Percentiles rank a stretch among this genome's conserved stretches.
Conservation (phyloP, 495 filamentous ascomycete genomes). For the Tuber indicum region DNA sequence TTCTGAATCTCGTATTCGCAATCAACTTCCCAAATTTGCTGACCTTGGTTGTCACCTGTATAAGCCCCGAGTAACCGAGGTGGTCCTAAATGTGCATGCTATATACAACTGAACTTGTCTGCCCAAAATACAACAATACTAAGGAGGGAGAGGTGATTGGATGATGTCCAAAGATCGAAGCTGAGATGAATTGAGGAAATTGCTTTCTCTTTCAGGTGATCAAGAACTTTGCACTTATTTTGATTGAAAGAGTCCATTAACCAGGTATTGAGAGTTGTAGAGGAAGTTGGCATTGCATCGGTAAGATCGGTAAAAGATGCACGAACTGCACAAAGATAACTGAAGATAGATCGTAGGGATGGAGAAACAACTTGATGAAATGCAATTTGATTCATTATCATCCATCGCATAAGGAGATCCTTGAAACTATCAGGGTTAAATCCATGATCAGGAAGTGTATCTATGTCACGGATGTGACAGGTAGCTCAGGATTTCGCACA, state of each 20-base stretch:
- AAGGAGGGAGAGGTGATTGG: constrained; percentile 10
- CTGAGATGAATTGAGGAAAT: constrained; percentile 12
- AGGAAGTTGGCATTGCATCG: neutral
- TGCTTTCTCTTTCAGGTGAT: neutral
- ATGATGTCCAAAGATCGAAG: constrained; percentile 20
- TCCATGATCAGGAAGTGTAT: neutral
- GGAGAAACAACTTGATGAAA: constrained; percentile 5
- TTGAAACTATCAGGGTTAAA: constrained; percentile 15
- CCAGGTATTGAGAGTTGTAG: constrained; percentile 10
- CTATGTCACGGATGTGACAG: no score
- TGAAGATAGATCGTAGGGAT: neutral
- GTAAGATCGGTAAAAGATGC: neutral
- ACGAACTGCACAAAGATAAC: constrained; percentile 3
- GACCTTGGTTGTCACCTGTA: constrained; percentile 23
- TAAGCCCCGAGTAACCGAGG: constrained; percentile 10
- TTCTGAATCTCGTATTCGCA: constrained; percentile 20
- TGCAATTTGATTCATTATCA: constrained; percentile 14
- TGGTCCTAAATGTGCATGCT: constrained; percentile 9
- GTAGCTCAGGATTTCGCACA: no score
- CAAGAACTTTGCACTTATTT: constrained; percentile 1
- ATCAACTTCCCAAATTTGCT: constrained; percentile 13
- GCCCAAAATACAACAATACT: constrained; percentile 13
- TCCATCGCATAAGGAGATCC: constrained; percentile 3
- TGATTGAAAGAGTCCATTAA: neutral
- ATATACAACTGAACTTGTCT: neutral